Conservation (phyloP, 2,329 filamentous ascomycete genomes). For the Boeremia lycopersici region DNA sequence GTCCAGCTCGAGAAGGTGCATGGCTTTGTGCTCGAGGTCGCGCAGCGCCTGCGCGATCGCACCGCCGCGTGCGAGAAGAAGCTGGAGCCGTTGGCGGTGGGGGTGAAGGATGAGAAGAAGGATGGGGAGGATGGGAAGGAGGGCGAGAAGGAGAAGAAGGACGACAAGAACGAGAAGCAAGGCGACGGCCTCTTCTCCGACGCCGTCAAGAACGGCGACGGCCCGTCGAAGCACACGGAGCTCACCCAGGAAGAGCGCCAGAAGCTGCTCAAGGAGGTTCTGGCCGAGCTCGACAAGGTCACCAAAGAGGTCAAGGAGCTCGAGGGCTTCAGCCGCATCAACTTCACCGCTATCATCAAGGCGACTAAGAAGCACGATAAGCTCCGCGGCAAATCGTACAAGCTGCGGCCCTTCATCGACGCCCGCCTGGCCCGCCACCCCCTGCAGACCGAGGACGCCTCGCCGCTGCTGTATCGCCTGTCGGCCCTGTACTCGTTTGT, state of each 20-base stretch:
- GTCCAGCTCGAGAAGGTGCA: slow-evolving; percentile 95
- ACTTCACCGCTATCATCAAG: slow-evolving; percentile 97
- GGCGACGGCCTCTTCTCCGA: slow-evolving; percentile 24
- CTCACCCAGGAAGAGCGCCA: slow-evolving; percentile 51
- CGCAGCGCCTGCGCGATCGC: slow-evolving; percentile 80
- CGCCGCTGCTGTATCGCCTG: slow-evolving; percentile 82
- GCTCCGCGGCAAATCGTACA: slow-evolving; percentile 84
- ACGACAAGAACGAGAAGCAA: slow-evolving; percentile 6
- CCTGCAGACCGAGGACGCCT: slow-evolving; percentile 95
- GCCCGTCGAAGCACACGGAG: slow-evolving; percentile 30
- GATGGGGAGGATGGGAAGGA: slow-evolving; percentile 29
- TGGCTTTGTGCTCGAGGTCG: slow-evolving; percentile 82
- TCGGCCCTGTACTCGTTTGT: slow-evolving; percentile 97
- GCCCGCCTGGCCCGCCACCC: slow-evolving; percentile 85
- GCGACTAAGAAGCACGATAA: slow-evolving; percentile 99
- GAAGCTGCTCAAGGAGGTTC: slow-evolving; percentile 69
- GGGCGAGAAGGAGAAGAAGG: neutral
- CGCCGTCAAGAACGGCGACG: slow-evolving; percentile 19
- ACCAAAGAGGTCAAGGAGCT: slow-evolving; percentile 91
- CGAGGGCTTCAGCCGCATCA: slow-evolving; percentile 93
- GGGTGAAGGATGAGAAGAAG: slow-evolving; percentile 33
- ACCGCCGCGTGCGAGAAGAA: slow-evolving; percentile 71
- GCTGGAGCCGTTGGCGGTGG: slow-evolving; percentile 63
- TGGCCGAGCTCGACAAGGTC: slow-evolving; percentile 82
- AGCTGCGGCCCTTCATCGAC: slow-evolving; percentile 88